Evolutionary conservation across 2,329 filamentous ascomycete species (phyloP).

Genomic region (Dothistroma pini): DNA sequence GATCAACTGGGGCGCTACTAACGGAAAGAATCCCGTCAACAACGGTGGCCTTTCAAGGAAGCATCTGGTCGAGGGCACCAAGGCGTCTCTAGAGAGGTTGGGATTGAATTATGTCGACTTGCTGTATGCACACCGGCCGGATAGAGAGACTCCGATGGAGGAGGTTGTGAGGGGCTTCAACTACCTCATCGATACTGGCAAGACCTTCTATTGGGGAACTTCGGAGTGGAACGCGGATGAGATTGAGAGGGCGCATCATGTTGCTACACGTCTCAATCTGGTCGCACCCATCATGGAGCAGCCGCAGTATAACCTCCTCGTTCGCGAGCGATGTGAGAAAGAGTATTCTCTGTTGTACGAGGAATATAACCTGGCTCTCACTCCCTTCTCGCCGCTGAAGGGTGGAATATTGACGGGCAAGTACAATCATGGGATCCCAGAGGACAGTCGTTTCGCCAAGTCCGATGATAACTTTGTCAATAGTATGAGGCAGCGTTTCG

Average conservation of each 20-base stretch:
- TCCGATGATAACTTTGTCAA: not conserved
- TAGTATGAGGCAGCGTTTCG: not conserved
- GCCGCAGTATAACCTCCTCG: not conserved
- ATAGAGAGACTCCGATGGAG: not conserved
- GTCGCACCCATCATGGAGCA: not conserved
- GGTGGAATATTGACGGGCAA: not conserved
- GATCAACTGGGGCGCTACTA: not conserved
- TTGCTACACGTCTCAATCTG: not conserved
- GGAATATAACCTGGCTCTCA: not conserved
- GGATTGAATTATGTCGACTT: not conserved
- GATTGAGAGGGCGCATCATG: not conserved
- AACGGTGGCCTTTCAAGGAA: not conserved
- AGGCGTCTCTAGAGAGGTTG: not conserved
- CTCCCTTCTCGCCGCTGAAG: not conserved
- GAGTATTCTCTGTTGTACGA: not conserved
- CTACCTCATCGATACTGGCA: conserved; percentile 2
- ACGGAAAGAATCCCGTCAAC: not conserved
- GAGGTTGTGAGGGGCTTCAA: not conserved
- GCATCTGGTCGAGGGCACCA: not conserved
- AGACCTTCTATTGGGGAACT: not conserved
- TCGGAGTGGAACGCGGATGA: not conserved
- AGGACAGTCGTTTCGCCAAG: not conserved
- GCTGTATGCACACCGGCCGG: not conserved
- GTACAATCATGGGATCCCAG: not conserved
- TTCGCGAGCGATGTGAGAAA: not conserved